phyloP scores from a whole-genome alignment of 2,329 filamentous ascomycete genomes.

The Fusarium longipes region DNA sequence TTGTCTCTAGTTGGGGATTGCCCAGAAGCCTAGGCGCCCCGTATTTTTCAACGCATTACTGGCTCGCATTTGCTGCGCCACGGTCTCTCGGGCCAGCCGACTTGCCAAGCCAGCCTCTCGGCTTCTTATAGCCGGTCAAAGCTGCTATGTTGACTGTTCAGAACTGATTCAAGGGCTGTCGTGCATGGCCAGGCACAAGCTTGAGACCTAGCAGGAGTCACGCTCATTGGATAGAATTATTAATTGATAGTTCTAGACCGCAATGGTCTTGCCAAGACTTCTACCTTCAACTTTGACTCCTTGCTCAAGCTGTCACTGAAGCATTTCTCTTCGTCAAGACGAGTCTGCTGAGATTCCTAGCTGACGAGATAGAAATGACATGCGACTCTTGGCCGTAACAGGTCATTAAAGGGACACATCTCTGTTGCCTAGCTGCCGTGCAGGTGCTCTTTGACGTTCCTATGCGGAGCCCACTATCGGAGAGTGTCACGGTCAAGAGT shows the following conservation, averaged over 20 bases:
- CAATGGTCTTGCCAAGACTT: constrained; percentile 34
- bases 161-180: constrained; percentile 29
- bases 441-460: constrained; percentile 4
- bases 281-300: constrained; percentile 3
- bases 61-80: constrained; percentile 45
- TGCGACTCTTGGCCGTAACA: constrained; percentile 23
- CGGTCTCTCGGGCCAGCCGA: constrained; percentile 47
- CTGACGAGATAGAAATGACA: constrained; percentile 13
- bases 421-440: not conserved
- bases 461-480: constrained; percentile 29
- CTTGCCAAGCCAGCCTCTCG: constrained; percentile 48
- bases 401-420: not conserved
- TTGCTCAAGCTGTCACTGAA: constrained; percentile 33
- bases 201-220: constrained; percentile 31
- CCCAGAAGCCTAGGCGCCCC: constrained; percentile 41
- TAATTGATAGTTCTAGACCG: constrained; percentile 28
- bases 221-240: constrained; percentile 17
- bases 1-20: constrained; percentile 41
- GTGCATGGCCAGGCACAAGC: constrained; percentile 24
- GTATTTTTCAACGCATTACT: constrained; percentile 45
- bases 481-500: constrained; percentile 30
- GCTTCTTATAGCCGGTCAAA: constrained; percentile 47
- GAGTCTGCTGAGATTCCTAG: constrained; percentile 16
- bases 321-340: constrained; percentile 29
- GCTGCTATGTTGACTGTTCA: constrained; percentile 40